These are phyloP conservation scores for Oenanthe javanica DNA, from an alignment of 140 eudicot species.

Conservation along the genomic window DNA sequence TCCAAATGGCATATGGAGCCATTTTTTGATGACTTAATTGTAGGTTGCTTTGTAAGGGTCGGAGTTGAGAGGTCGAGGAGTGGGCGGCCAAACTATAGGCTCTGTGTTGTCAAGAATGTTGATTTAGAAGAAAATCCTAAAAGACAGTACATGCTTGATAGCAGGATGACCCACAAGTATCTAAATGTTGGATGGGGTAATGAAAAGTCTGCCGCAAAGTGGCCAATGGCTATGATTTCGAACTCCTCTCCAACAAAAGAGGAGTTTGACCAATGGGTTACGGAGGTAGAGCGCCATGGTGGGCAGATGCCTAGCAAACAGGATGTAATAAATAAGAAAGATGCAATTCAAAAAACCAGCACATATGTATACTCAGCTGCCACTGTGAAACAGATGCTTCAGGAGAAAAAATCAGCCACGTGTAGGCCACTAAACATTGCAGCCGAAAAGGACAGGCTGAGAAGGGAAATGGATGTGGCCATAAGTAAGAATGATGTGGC, in stretches of 20 bases:
- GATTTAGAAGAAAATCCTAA: conserved; percentile 77
- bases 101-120: conserved; percentile 78
- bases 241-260: conserved; percentile 75
- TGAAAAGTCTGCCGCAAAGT: conserved; percentile 81
- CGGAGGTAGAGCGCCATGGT: conserved; percentile 79
- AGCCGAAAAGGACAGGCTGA: conserved; percentile 79
- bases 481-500: conserved; percentile 56
- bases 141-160: conserved; percentile 67
- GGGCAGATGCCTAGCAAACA: conserved; percentile 86
- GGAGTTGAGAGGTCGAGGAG: conserved; percentile 71
- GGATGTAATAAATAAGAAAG: conserved; percentile 65
- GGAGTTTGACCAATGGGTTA: conserved; percentile 72
- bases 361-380: conserved; percentile 81
- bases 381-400: conserved; percentile 93
- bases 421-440: conserved; percentile 83
- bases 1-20: conserved; percentile 97
- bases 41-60: conserved; percentile 91
- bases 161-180: conserved; percentile 71
- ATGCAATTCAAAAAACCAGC: conserved; percentile 74
- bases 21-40: conserved; percentile 79
- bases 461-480: conserved; percentile 77
- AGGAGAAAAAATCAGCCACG: conserved; percentile 84
- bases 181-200: conserved; percentile 88
- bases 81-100: conserved; percentile 81
- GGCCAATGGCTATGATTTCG: conserved; percentile 98